Conservation (phyloP, 495 filamentous ascomycete species). For the Penicillium paxilli region DNA sequence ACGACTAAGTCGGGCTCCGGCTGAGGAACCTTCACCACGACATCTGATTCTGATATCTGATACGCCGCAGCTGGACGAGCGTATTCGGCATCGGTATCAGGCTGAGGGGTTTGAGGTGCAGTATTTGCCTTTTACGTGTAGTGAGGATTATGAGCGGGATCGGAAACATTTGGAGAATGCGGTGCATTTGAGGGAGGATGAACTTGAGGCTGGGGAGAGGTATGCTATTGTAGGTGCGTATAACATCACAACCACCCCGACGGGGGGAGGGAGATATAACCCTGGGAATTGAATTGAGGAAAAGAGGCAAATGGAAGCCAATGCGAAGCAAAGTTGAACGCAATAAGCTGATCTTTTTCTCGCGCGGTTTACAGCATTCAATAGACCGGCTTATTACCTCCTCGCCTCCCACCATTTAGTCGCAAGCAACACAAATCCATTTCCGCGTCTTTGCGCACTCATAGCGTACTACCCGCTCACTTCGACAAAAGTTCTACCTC, state of each 20-base stretch:
- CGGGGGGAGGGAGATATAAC: no score
- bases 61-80: conserved; percentile 54
- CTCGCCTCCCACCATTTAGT: conserved; percentile 53
- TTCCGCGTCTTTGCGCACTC: conserved; percentile 48
- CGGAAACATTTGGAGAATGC: conserved; percentile 42
- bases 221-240: conserved; percentile 49
- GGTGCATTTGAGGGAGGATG: conserved; percentile 44
- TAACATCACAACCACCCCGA: no score
- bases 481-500: conserved; percentile 4
- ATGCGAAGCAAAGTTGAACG: neutral
- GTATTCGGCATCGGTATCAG: conserved; percentile 54
- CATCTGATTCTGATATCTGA: conserved; percentile 63
- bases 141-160: conserved; percentile 40
- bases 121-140: conserved; percentile 55
- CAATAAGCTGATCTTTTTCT: no score
- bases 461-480: conserved; percentile 59
- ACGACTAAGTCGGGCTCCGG: conserved; percentile 7
- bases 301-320: neutral
- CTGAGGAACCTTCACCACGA: conserved; percentile 19
- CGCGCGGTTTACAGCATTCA: no score
- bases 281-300: no score
- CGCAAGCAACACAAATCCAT: conserved; percentile 36
- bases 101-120: conserved; percentile 65
- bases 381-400: conserved; percentile 56
- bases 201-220: conserved; percentile 43